Conservation (phyloP, 2,329 filamentous ascomycete genomes). For the Plectosphaerella plurivora region DNA sequence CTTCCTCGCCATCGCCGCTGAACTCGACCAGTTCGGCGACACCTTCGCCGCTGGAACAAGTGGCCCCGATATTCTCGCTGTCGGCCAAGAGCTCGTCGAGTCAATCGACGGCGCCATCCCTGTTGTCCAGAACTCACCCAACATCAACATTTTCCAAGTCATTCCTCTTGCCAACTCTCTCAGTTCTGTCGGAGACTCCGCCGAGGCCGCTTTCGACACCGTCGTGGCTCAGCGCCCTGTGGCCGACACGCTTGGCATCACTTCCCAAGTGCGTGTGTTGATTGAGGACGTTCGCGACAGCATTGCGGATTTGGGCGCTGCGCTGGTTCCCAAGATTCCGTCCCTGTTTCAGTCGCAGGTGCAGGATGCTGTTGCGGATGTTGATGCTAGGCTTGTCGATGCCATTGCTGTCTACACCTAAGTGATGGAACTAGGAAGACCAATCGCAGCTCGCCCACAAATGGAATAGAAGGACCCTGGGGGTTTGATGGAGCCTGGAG, state of each 20-base stretch:
- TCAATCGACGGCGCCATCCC: neutral
- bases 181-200: neutral
- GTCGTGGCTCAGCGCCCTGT: neutral
- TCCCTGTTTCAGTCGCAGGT: neutral
- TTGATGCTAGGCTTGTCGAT: neutral
- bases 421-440: neutral
- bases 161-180: neutral
- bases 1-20: neutral
- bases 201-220: neutral
- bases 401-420: neutral
- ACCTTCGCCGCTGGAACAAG: neutral
- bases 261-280: neutral
- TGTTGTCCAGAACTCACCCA: neutral
- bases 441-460: too few species aligned
- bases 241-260: neutral
- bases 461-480: too few species aligned
- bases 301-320: neutral
- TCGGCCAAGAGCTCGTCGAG: neutral
- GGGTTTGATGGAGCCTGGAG: too few species aligned
- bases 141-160: neutral
- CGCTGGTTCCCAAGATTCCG: neutral
- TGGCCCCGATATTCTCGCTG: neutral
- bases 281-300: neutral
- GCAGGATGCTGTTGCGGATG: neutral
- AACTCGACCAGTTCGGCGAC: neutral